A percentile compares a stretch with the other conserved stretches of the same genome.
Evolutionary conservation across 768 basidiomycete species (phyloP).

Genomic region (Candolleomyces aberdarensis): DNA sequence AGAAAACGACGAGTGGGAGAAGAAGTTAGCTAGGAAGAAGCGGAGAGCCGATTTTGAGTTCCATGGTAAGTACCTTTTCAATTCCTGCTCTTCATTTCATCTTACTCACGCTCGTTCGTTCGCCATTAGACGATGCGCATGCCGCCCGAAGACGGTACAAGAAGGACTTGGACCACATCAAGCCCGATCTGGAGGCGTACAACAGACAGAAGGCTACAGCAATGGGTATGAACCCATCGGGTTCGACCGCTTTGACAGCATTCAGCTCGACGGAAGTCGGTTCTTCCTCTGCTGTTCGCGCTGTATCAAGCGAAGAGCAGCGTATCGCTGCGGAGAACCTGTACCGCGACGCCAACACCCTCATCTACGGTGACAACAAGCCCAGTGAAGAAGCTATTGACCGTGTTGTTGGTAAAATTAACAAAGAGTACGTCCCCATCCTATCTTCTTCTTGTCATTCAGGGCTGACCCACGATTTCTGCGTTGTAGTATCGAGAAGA

Average conservation of each 20-base stretch:
- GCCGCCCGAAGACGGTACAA: constrained; percentile 88
- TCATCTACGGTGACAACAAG: constrained; percentile 93
- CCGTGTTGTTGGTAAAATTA: constrained; percentile 86
- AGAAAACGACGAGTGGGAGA: constrained; percentile 96
- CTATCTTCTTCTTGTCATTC: background rate
- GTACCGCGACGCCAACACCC: constrained; percentile 90
- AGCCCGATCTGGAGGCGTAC: constrained; percentile 84
- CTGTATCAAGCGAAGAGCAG: constrained; percentile 43
- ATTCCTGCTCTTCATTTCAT: background rate
- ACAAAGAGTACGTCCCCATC: constrained; percentile 71
- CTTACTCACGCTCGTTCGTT: background rate
- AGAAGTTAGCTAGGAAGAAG: constrained; percentile 77
- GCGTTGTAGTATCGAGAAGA: constrained; percentile 74
- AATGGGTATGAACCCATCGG: constrained; percentile 56
- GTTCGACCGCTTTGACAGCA: constrained; percentile 56
- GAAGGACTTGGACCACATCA: constrained; percentile 84
- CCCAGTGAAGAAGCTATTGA: constrained; percentile 96
- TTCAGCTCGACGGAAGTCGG: constrained; percentile 52
- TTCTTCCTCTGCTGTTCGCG: constrained; percentile 31
- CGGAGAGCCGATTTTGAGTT: constrained; percentile 88
- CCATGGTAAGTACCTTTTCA: constrained; percentile 59
- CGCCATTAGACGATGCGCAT: constrained; percentile 75
- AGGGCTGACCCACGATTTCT: constrained; percentile 5
- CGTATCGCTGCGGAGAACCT: constrained; percentile 73
- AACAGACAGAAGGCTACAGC: constrained; percentile 88